Base-by-base conservation (phyloP, 768 basidiomycete species). In the Suillus placidus region DNA sequence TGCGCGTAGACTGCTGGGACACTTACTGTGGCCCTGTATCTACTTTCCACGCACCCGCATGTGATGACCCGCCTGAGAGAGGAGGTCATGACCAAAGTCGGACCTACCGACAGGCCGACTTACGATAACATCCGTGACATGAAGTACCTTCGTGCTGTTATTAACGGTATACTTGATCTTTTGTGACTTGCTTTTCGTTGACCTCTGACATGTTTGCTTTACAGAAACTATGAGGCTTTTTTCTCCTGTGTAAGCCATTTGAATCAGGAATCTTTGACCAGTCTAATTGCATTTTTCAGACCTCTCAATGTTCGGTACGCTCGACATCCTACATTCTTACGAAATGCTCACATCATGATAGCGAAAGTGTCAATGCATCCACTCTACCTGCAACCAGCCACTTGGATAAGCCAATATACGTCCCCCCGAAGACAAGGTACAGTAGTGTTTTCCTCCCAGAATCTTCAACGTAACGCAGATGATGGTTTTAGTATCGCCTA, bases 101-200 rank as follows among this genome's bases (percentile, higher is more conserved):
- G 88, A 4, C 77, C 79, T 0, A 75, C 73, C 2, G 76, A 80
- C 2, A 75, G 82, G 9, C 88, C 87, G 1, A 81, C 82, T 5
- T 84, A 82, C 64, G 85, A 86, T 57, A 81, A 84, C 62, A 83
- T 90, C 61, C 80, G 82, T 38, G 83, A 85, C 9, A 87, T 89
- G 85, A 88, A 84, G 70, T 89, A 83, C 67, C 77, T 89, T 1
- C 80, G 87, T 12, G 88, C 88, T 2, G 85, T 89, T 7, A 84
- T 89, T 57, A 89, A 90, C 66, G 88, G 87, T 86, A 49, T 6
- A 71, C 61, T 66, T 56, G 3, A 51, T 30, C 2, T 60, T 49
- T 34, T 14, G 2, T 52, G 16, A n/a, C 13, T 32, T 9, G 42
- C 51, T 10, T 20, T 35, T 13, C 55, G 6, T 30, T 37, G 23